phyloP scores from a whole-genome alignment of 176 grass and related monocot genomes.

The Triticum turgidum region DNA sequence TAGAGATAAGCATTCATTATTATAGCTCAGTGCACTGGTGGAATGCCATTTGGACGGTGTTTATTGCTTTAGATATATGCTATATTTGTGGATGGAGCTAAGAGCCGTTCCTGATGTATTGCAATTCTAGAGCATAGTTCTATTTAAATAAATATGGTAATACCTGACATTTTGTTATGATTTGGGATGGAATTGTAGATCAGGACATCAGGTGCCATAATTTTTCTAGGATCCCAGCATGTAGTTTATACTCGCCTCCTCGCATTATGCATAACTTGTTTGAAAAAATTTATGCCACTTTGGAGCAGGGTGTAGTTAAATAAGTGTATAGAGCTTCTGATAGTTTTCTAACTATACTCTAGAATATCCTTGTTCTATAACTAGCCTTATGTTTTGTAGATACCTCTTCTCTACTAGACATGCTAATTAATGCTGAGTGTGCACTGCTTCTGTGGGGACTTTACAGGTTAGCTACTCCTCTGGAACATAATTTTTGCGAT shows the following conservation, averaged over 20 bases:
- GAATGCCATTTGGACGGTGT: background rate
- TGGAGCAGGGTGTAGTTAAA: background rate
- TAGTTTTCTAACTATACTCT: conserved; percentile 3
- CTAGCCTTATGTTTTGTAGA: conserved; percentile 52
- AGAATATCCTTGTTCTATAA: conserved; percentile 15
- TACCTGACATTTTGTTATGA: background rate
- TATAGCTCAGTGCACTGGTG: background rate
- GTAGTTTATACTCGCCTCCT: background rate
- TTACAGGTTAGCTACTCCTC: conserved; percentile 63
- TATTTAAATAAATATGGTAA: background rate
- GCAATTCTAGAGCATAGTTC: conserved; percentile 13
- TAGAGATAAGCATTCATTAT: background rate
- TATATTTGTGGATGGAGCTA: conserved; percentile 12
- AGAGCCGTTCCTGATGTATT: background rate
- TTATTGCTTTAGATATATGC: background rate
- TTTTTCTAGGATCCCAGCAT: background rate
- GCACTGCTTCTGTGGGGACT: conserved; percentile 88
- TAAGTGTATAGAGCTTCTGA: conserved; percentile 3
- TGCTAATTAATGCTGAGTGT: conserved; percentile 83
- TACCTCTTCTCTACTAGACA: conserved; percentile 77
- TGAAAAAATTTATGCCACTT: background rate
- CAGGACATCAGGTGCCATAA: conserved; percentile 2
- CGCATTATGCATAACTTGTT: background rate
- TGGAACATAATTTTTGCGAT: conserved; percentile 23
- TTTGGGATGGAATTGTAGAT: conserved; percentile 12